Evolutionary conservation across 768 basidiomycete species (phyloP).

Genomic region (Suillus ampliporus): DNA sequence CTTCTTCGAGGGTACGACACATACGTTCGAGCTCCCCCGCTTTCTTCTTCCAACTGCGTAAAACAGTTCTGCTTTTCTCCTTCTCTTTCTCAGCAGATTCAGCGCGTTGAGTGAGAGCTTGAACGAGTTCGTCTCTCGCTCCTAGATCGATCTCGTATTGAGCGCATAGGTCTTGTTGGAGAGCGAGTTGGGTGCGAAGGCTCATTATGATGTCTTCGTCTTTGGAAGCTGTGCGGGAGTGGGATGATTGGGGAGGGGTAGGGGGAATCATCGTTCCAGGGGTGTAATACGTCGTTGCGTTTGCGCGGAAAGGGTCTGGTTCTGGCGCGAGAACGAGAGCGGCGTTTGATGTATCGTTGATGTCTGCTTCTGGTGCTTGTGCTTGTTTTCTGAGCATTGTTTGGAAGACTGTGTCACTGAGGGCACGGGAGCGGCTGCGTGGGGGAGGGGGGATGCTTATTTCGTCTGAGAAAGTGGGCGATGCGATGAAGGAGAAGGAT

Average conservation of each 20-base stretch:
- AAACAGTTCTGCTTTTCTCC: conserved; percentile 56
- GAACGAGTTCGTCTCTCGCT: conserved; percentile 75
- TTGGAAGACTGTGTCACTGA: conserved; percentile 71
- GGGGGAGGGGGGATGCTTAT: conserved; percentile 24
- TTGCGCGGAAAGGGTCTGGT: conserved; percentile 76
- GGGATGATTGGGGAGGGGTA: conserved; percentile 60
- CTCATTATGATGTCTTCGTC: conserved; percentile 76
- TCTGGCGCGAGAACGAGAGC: conserved; percentile 55
- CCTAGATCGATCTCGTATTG: conserved; percentile 80
- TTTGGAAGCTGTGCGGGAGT: conserved; percentile 66
- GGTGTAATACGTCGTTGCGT: conserved; percentile 79
- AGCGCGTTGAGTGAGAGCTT: conserved; percentile 59
- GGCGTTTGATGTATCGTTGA: conserved; percentile 60
- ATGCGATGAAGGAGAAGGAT: conserved; percentile 61
- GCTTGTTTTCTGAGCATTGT: conserved; percentile 47
- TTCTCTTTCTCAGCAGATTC: conserved; percentile 65
- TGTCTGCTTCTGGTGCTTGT: conserved; percentile 63
- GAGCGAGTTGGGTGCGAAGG: conserved; percentile 73
- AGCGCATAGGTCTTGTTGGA: conserved; percentile 75
- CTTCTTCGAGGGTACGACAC: conserved; percentile 76
- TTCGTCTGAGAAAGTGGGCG: conserved; percentile 60
- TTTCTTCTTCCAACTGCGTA: conserved; percentile 77
- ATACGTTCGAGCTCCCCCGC: conserved; percentile 74
- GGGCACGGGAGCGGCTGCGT: conserved; percentile 55
- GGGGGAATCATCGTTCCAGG: conserved; percentile 74